Evolutionary conservation across 2,329 filamentous ascomycete species (phyloP).

Genomic region (Colletotrichum brevisporum): DNA sequence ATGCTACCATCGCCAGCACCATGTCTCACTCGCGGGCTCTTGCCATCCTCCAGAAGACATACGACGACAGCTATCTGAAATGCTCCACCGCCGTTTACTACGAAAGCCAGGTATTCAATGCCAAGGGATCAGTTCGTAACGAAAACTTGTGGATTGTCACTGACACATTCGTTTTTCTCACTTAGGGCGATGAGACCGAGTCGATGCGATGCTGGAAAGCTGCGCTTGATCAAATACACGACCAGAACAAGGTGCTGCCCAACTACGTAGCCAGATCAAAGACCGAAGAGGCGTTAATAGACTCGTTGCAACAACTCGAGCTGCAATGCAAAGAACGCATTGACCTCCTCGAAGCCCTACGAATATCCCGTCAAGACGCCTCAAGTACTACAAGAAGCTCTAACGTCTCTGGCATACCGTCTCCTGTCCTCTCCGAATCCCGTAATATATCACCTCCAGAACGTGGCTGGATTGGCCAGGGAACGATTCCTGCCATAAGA

Average conservation of each 20-base stretch:
- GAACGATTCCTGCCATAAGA: conserved; percentile 84
- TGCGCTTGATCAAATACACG: conserved; percentile 89
- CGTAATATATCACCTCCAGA: conserved; percentile 27
- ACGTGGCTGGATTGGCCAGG: conserved; percentile 80
- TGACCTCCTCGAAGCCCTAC: conserved; percentile 86
- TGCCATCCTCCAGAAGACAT: conserved; percentile 92
- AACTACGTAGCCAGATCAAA: conserved; percentile 81
- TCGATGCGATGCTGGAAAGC: conserved; percentile 91
- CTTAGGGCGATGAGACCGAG: conserved; percentile 89
- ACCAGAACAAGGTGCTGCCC: conserved; percentile 81
- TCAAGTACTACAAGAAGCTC: conserved; percentile 40
- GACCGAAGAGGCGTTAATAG: conserved; percentile 85
- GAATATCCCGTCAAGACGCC: conserved; percentile 70
- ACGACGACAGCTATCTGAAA: conserved; percentile 95
- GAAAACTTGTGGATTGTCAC: no score
- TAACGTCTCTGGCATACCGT: conserved; percentile 15
- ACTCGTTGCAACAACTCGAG: conserved; percentile 87
- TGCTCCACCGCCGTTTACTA: conserved; percentile 98
- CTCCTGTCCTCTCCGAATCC: conserved; percentile 6
- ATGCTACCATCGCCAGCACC: conserved; percentile 47
- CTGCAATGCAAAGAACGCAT: conserved; percentile 94
- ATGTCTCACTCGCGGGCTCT: conserved; percentile 71
- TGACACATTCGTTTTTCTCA: conserved; percentile 2
- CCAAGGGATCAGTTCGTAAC: background rate
- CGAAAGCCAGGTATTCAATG: conserved; percentile 82